Percentiles rank a stretch among this genome's conserved stretches.
Conservation (phyloP, 2,329 filamentous ascomycete genomes). For the Scedosporium boydii region DNA sequence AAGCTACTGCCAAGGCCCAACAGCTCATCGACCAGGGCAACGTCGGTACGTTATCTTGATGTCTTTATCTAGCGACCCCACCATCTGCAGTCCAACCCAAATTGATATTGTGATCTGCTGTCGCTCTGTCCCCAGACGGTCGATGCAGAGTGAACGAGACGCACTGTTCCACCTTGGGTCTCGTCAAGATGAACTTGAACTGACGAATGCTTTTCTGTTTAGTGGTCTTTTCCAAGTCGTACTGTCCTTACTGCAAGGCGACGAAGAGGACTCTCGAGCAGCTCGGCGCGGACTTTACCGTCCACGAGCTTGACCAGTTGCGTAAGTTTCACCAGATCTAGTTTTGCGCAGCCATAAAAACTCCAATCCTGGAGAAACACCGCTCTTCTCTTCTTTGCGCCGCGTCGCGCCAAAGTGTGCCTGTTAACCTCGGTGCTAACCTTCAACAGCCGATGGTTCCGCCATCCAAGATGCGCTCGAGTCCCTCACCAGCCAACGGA, state of each 20-base stretch:
- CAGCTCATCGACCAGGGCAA: constrained; percentile 80
- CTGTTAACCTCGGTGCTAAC: neutral
- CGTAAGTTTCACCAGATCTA: constrained; percentile 42
- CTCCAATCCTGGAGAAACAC: neutral
- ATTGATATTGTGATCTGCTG: too few relatives aligned
- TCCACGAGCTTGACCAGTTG: constrained; percentile 77
- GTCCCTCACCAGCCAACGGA: constrained; percentile 72
- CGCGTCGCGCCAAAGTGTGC: neutral
- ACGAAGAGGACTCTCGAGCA: constrained; percentile 67
- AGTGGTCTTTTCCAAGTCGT: constrained; percentile 96
- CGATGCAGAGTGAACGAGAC: too few relatives aligned
- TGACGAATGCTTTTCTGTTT: neutral
- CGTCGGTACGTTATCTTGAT: constrained; percentile 47
- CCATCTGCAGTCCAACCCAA: neutral
- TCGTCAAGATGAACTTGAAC: neutral
- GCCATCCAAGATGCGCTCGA: constrained; percentile 76
- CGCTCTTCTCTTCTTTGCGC: neutral
- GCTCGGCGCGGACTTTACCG: constrained; percentile 61
- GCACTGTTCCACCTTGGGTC: neutral
- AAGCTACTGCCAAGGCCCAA: constrained; percentile 75
- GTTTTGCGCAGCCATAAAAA: neutral
- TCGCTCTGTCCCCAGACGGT: too few relatives aligned
- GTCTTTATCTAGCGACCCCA: constrained; percentile 17
- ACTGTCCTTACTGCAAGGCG: constrained; percentile 84
- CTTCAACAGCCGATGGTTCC: constrained; percentile 60